A percentile compares a stretch with the other conserved stretches of the same genome.
Conservation (phyloP, 2,329 filamentous ascomycete species). For the Exophiala sp. region DNA sequence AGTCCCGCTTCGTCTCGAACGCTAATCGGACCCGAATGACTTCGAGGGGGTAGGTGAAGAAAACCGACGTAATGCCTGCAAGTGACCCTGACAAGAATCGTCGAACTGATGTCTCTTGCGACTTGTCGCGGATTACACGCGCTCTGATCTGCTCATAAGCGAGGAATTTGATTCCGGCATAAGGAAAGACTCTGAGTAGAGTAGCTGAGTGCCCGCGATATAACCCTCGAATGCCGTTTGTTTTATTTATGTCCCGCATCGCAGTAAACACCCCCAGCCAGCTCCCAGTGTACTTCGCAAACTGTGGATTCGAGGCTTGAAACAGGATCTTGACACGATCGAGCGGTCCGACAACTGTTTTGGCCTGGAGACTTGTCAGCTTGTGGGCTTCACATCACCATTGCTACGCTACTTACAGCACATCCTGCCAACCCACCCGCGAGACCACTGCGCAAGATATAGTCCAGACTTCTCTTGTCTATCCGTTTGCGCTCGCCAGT, state of each 20-base stretch:
- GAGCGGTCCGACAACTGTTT: slow-evolving; percentile 90
- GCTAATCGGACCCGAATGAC: slow-evolving; percentile 88
- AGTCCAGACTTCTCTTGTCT: slow-evolving; percentile 74
- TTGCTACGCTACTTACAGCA: slow-evolving; percentile 59
- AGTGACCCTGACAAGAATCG: slow-evolving; percentile 51
- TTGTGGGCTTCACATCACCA: slow-evolving; percentile 12
- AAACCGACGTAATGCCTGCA: slow-evolving; percentile 80
- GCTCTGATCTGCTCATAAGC: slow-evolving; percentile 95
- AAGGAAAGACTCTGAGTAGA: slow-evolving; percentile 89
- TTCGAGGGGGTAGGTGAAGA: slow-evolving; percentile 94
- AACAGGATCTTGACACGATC: slow-evolving; percentile 99
- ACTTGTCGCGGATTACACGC: slow-evolving; percentile 64
- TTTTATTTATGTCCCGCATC: slow-evolving; percentile 74
- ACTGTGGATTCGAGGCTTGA: slow-evolving; percentile 90
- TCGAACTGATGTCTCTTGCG: slow-evolving; percentile 76
- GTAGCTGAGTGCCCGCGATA: slow-evolving; percentile 95
- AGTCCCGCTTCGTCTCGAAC: slow-evolving; percentile 81
- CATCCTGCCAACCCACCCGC: slow-evolving; percentile 90
- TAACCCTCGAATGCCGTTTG: slow-evolving; percentile 71
- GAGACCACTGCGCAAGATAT: slow-evolving; percentile 75
- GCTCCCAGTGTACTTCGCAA: slow-evolving; percentile 84
- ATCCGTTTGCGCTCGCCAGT: slow-evolving; percentile 43
- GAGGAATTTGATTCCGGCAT: slow-evolving; percentile 95
- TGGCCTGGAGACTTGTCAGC: slow-evolving; percentile 59
- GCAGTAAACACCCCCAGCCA: slow-evolving; percentile 82